Percentiles rank a stretch among this genome's conserved stretches.
These are phyloP conservation scores for Adansonia rubrostipa DNA, from an alignment of 441 rosid species.

Conservation along the genomic window DNA sequence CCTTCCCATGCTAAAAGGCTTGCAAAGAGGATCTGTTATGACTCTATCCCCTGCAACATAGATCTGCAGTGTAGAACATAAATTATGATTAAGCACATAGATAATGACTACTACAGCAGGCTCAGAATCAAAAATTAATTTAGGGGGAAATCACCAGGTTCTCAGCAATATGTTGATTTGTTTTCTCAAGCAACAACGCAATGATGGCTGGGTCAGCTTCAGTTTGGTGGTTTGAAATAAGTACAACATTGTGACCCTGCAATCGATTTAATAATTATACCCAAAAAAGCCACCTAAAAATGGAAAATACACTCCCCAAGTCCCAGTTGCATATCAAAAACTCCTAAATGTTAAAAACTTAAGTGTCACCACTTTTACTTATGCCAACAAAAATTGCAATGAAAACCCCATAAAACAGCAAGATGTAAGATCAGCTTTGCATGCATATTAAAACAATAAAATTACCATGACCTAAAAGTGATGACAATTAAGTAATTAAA, in stretches of 20 bases:
- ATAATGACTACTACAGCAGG: conserved; percentile 25
- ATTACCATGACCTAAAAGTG: background rate
- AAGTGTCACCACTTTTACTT: background rate
- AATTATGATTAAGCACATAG: conserved; percentile 32
- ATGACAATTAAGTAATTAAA: conserved; percentile 3
- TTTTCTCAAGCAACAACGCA: conserved; percentile 80
- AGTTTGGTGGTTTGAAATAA: conserved; percentile 96
- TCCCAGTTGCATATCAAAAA: background rate
- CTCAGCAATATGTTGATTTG: conserved; percentile 67
- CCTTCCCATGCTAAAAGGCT: conserved; percentile 99
- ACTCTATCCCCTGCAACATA: conserved; percentile 99
- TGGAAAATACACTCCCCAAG: background rate
- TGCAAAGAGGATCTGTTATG: conserved; percentile 94
- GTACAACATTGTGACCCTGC: conserved; percentile 87
- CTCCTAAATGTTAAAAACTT: conserved; percentile 2
- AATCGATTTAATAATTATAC: conserved; percentile 32
- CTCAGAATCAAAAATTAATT: conserved; percentile 23
- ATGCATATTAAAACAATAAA: background rate
- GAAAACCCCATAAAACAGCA: background rate
- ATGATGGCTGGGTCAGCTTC: conserved; percentile 99
- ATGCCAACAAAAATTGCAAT: conserved; percentile 15
- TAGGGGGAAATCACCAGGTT: conserved; percentile 59
- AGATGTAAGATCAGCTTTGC: background rate
- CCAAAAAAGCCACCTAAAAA: background rate
- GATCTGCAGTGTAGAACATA: conserved; percentile 53